These are phyloP conservation scores for Cryptococcus floricola DNA, from an alignment of 1,284 basidiomycete genomes.

Conservation along the genomic window DNA sequence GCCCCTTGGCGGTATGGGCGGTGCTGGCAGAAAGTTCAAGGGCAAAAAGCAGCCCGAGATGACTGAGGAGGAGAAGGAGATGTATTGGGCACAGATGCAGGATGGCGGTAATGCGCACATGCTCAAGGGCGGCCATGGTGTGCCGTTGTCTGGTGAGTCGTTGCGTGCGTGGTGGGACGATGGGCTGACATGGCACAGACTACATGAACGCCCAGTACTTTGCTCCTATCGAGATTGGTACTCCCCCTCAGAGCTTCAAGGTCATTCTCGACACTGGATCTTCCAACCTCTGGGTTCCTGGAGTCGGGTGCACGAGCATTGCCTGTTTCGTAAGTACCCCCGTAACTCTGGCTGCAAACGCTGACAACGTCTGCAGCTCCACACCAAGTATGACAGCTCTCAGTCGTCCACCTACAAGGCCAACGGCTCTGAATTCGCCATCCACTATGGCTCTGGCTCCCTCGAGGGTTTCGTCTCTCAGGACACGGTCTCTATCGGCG, in stretches of 20 bases:
- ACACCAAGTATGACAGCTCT: slow-evolving; percentile 85
- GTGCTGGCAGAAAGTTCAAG: slow-evolving; percentile 62
- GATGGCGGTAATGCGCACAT: slow-evolving; percentile 51
- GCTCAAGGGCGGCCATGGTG: slow-evolving; percentile 73
- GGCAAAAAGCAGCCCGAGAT: slow-evolving; percentile 16
- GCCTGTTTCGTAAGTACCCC: slow-evolving; percentile 72
- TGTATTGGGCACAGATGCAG: slow-evolving; percentile 71
- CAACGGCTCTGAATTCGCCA: slow-evolving; percentile 87
- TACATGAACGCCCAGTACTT: slow-evolving; percentile 99
- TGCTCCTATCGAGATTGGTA: slow-evolving; percentile 75
- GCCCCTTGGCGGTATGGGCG: slow-evolving; percentile 69
- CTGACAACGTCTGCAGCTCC: slow-evolving; percentile 52
- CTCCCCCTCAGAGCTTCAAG: slow-evolving; percentile 54
- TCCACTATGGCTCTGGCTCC: slow-evolving; percentile 93
- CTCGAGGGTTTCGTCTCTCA: slow-evolving; percentile 95
- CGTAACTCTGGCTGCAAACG: background rate
- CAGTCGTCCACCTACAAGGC: slow-evolving; percentile 82
- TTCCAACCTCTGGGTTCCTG: slow-evolving; percentile 63
- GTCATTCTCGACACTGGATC: slow-evolving; percentile 60
- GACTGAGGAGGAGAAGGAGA: slow-evolving; percentile 55
- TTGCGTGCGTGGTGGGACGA: background rate
- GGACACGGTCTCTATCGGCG: slow-evolving; percentile 79
- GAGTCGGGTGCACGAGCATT: slow-evolving; percentile 82
- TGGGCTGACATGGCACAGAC: slow-evolving; percentile 55
- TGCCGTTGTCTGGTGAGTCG: slow-evolving; percentile 80